Percentiles rank a stretch among this genome's conserved stretches.
phyloP scores from a whole-genome alignment of 148 eudicot genomes.

The Rhododendron ovatum region DNA sequence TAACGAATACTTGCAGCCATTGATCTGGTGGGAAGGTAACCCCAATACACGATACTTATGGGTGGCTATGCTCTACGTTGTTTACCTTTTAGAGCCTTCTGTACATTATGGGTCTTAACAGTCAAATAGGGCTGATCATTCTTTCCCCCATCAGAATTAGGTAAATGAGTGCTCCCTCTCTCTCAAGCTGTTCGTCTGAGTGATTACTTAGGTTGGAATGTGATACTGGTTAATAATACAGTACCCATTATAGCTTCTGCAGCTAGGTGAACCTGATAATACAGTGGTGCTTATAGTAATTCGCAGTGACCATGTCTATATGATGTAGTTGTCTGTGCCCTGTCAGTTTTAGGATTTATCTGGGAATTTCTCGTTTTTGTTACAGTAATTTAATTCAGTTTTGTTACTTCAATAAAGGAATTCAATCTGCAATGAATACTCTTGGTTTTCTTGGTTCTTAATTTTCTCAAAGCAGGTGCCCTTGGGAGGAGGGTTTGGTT shows the following conservation, averaged over 20 bases:
- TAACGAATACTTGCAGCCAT: slow-evolving; percentile 7
- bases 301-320: background rate
- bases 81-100: slow-evolving; percentile 15
- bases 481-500: background rate
- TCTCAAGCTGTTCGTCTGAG: background rate
- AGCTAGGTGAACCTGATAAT: slow-evolving; percentile 3
- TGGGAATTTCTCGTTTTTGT: background rate
- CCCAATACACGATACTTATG: background rate
- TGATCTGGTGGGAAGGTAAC: slow-evolving; percentile 9
- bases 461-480: background rate
- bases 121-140: slow-evolving; percentile 37
- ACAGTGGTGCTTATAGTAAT: slow-evolving; percentile 1
- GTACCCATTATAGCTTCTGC: slow-evolving; percentile 4
- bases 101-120: slow-evolving; percentile 26
- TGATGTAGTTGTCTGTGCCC: background rate
- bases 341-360: background rate
- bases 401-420: background rate
- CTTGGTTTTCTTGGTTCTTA: background rate
- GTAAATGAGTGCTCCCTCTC: slow-evolving; percentile 4
- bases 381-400: background rate
- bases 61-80: background rate
- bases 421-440: background rate
- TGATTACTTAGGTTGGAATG: slow-evolving; percentile 13
- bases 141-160: slow-evolving; percentile 29
- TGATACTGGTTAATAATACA: background rate